Evolutionary conservation across 2,329 filamentous ascomycete genomes (phyloP).

Genomic region (Dactylellina parvicollis): DNA sequence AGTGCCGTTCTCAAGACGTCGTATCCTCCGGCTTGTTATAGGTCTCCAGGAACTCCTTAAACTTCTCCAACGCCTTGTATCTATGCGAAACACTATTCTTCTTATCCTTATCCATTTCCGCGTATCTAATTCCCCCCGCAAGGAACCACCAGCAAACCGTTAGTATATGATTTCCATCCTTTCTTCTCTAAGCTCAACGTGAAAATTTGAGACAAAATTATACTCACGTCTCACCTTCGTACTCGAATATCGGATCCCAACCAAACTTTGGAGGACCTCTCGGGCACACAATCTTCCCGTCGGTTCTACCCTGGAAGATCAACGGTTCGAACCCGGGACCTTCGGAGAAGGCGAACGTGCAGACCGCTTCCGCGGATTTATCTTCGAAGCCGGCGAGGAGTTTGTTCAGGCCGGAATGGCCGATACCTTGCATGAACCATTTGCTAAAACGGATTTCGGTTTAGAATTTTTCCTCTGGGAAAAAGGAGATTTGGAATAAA

Average conservation of each 20-base stretch:
- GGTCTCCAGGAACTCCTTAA: conserved; percentile 80
- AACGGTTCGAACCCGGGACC: conserved; percentile 85
- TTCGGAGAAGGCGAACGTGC: conserved; percentile 90
- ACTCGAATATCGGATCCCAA: conserved; percentile 97
- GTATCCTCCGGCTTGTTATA: conserved; percentile 56
- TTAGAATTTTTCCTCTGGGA: not conserved
- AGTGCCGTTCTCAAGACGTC: not conserved
- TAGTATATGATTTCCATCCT: no score
- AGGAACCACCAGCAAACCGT: not conserved
- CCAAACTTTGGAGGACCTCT: conserved; percentile 60
- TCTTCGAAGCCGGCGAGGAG: conserved; percentile 87
- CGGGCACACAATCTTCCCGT: conserved; percentile 66
- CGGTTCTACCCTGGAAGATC: conserved; percentile 89
- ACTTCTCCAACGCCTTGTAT: conserved; percentile 82
- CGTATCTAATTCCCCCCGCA: conserved; percentile 68
- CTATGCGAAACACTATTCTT: conserved; percentile 97
- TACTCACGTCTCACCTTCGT: conserved; percentile 79
- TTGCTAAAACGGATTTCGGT: conserved; percentile 70
- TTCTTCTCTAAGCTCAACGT: no score
- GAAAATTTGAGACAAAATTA: no score
- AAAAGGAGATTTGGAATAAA: not conserved
- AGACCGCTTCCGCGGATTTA: conserved; percentile 91
- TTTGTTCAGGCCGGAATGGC: conserved; percentile 86
- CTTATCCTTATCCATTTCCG: conserved; percentile 87
- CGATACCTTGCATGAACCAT: conserved; percentile 87